Evolutionary conservation across 2,329 filamentous ascomycete species (phyloP), one percentile per base, ranked within the genome.

Genomic region (Shiraia bambusicola): DNA sequence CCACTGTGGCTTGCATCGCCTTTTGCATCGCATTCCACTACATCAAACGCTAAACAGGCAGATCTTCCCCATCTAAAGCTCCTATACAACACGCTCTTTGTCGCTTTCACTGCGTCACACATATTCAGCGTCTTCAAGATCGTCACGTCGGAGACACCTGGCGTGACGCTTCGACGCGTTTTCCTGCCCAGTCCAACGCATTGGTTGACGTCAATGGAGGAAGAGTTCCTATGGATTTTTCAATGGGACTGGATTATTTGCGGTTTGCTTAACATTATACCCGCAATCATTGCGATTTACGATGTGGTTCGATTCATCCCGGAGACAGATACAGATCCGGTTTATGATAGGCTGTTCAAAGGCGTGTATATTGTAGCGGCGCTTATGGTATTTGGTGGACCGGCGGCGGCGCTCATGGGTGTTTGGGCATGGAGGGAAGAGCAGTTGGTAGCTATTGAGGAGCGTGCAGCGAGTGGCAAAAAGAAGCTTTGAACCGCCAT

Each of bases 221-320:
- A 39, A 25, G 52, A 50, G 3, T 12, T 56, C 16, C 17, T 54
- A 3, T 54, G 34, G 29, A 45, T 56, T n/a, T 56, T 56, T 29
- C 52, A 56, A n/a, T 54, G 52, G 37, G 52, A 56, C 19, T 56
- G 52, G 52, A 12, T 50, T 9, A 28, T 52, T 10, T 16, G 17
- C n/a, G 34, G 30, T 4, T 2, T 37, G n/a, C 29, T 34, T n/a
- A 35, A 29, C 16, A 15, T 52, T 2, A 28, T 54, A 1, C 28
- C 40, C 3, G 26, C 45, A 10, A 45, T 42, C 33, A 45, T 52
- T 16, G 45, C 52, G 2, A 34, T 50, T 4, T 50, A 39, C 17
- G 52, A 56, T 37, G 28, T 54, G 6, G 43, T 47, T 31, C 42
- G 52, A 10, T 16, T 50, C 12, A 16, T 34, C 14, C 45, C 34